Conservation (phyloP, 1,284 basidiomycete genomes). For the Cryptococcus wingfieldii region DNA sequence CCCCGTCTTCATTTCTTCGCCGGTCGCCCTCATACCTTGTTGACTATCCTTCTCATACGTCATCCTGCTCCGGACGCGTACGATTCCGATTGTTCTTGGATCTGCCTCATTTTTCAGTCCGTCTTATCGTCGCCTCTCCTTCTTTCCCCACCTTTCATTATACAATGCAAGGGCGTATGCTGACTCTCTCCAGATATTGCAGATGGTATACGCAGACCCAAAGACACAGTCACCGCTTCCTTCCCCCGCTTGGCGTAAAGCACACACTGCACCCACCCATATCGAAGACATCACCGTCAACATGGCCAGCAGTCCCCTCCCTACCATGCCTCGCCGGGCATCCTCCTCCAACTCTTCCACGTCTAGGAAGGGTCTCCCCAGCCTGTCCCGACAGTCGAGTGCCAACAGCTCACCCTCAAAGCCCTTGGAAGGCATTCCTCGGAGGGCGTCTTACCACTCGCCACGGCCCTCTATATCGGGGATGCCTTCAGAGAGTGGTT, state of each 20-base stretch:
- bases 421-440: slow-evolving; percentile 34
- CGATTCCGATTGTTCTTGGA: background rate
- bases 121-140: background rate
- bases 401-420: slow-evolving; percentile 19
- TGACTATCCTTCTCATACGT: background rate
- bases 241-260: slow-evolving; percentile 25
- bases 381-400: slow-evolving; percentile 10
- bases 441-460: slow-evolving; percentile 12
- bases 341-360: slow-evolving; percentile 27
- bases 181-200: background rate
- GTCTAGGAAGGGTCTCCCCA: slow-evolving; percentile 25
- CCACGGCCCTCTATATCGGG: slow-evolving; percentile 15
- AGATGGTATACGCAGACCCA: slow-evolving; percentile 47
- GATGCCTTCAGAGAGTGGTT: slow-evolving; percentile 20
- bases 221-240: slow-evolving; percentile 31
- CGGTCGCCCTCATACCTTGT: background rate
- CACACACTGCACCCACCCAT: slow-evolving; percentile 20
- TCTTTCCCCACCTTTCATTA: background rate
- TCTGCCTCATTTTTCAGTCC: slow-evolving; percentile 3
- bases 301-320: slow-evolving; percentile 25
- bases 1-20: background rate
- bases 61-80: background rate
- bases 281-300: slow-evolving; percentile 24
- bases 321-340: slow-evolving; percentile 39
- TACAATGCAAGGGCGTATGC: background rate